Evolutionary conservation across 768 basidiomycete species (phyloP).

Genomic region (Lactifluus echinatus): DNA sequence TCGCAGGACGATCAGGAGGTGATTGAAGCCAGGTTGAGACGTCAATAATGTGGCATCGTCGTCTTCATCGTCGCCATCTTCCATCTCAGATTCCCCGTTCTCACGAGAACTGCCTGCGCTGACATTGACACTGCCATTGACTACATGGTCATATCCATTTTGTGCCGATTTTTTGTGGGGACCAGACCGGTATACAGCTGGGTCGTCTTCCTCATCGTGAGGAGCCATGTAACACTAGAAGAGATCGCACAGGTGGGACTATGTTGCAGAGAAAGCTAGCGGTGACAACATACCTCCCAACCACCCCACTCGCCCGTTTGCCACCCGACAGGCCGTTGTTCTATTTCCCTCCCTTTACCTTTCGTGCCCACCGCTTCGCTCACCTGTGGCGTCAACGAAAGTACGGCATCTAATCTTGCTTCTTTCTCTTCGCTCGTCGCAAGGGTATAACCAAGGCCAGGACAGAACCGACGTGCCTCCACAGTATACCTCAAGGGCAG

Average conservation of each 20-base stretch:
- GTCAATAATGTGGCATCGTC: constrained; percentile 79
- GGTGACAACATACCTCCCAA: constrained; percentile 67
- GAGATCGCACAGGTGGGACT: not conserved
- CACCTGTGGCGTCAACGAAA: constrained; percentile 73
- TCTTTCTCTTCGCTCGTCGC: constrained; percentile 81
- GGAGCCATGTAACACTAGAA: constrained; percentile 87
- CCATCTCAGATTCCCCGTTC: not conserved
- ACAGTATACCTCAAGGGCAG: constrained; percentile 62
- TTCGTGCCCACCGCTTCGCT: constrained; percentile 7
- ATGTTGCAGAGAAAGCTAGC: not conserved
- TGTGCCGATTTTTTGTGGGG: constrained; percentile 21
- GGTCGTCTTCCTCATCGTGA: constrained; percentile 91
- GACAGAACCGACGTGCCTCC: constrained; percentile 85
- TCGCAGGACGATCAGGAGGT: constrained; percentile 77
- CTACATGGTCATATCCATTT: constrained; percentile 19
- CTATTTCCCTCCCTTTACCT: constrained; percentile 27
- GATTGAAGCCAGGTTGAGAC: constrained; percentile 85
- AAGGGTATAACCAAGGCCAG: constrained; percentile 91
- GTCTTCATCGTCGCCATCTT: constrained; percentile 25
- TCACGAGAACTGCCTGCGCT: constrained; percentile 17
- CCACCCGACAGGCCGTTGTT: constrained; percentile 42
- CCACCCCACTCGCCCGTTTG: constrained; percentile 77
- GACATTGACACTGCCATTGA: constrained; percentile 17
- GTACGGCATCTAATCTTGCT: constrained; percentile 74
- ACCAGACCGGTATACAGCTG: constrained; percentile 76